These are phyloP conservation scores for Solanum phureja DNA, from an alignment of 257 asterid genomes.

Conservation along the genomic window DNA sequence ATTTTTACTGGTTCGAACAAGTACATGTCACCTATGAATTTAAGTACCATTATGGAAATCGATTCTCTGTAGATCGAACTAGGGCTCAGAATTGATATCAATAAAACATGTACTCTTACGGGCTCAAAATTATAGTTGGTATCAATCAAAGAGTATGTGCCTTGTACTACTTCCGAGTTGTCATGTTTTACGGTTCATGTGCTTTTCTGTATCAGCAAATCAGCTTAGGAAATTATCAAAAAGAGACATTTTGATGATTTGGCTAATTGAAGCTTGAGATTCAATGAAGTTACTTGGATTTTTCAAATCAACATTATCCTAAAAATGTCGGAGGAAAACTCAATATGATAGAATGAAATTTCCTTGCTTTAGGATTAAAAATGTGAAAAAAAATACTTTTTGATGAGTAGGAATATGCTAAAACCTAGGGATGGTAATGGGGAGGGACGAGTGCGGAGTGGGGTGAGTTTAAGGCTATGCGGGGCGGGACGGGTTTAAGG, in stretches of 20 bases:
- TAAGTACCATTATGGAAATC: slow-evolving; percentile 47
- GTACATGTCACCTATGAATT: slow-evolving; percentile 66
- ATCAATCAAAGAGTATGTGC: not conserved
- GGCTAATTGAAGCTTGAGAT: not conserved
- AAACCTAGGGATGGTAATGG: not conserved
- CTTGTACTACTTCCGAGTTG: not conserved
- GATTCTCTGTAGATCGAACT: slow-evolving; percentile 18
- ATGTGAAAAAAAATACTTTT: not conserved
- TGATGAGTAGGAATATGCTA: not conserved
- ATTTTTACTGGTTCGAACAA: slow-evolving; percentile 34
- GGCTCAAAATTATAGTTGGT: not conserved
- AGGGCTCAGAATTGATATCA: not conserved
- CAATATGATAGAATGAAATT: not conserved
- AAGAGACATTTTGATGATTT: not conserved
- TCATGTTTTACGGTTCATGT: not conserved
- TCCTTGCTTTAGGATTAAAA: not conserved
- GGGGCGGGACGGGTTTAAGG: too few relatives aligned
- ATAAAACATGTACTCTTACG: not conserved
- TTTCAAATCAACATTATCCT: not conserved
- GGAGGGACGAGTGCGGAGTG: too few relatives aligned
- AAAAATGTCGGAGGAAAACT: not conserved
- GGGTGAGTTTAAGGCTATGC: too few relatives aligned
- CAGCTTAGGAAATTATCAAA: too few relatives aligned
- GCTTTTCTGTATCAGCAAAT: not conserved
- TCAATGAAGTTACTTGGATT: not conserved